Base-by-base conservation (phyloP, 75 land plant genomes). In the Cryptomeria japonica region DNA sequence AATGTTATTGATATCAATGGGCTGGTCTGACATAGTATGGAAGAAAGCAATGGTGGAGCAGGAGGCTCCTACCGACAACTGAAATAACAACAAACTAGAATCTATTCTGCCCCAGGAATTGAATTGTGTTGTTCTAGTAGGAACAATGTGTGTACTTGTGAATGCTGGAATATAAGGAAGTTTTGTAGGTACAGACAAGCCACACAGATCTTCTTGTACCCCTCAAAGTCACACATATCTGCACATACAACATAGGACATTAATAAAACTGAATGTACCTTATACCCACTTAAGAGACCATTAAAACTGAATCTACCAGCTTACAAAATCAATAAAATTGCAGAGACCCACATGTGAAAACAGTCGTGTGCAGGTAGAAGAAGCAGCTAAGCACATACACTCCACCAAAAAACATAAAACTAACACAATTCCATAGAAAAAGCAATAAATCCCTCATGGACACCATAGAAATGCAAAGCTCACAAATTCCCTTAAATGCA, bases 21-120 rank as follows among this genome's bases (percentile, higher is more conserved):
- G n/a, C 3, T 44, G 49, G 49, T 80, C 84, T 80, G 84, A 80
- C 84, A 80, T 80, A 44, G 44, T 80, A 39, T 32, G 49, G 31
- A 28, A 80, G 47, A 9, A 80, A 44, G 51, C 32, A 80, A 9
- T 42, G 47, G 49, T 44, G 84, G 49, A 44, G 84, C 84, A 42
- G 41, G 84, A 80, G 13, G 32, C 49, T 80, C 84, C 47, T 10
- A 25, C 84, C 84, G 44, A 80, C 47, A 42, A 37, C 84, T 14
- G 18, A 80, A 80, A 37, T 34, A 36, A 80, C 0, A 28, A 80
- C 31, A 6, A 28, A 39, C 5, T 42, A 28, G 70, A 1, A 64
- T 25, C n/a, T 64, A 5, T 22, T 41, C 42, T 19, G n/a, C 83
- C n/a, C 31, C 83, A 80, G 41, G 46, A 22, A 80, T 0, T 51